Conservation (phyloP, 345 rosid species). For the Citrus glauca region DNA sequence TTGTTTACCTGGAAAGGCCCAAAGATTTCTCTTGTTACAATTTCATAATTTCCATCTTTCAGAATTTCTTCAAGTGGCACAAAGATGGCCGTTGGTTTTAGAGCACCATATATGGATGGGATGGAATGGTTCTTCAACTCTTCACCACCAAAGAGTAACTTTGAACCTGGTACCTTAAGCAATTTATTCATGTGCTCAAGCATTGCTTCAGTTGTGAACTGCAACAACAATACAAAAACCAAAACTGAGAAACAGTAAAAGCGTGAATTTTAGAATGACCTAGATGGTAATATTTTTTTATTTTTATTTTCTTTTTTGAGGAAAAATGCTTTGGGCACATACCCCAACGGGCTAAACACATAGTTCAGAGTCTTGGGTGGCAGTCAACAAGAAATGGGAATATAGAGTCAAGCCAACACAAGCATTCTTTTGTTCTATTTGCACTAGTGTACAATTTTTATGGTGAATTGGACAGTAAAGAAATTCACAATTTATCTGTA, state of each 20-base stretch:
- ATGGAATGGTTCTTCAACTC: slow-evolving; percentile 76
- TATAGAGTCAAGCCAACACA: not conserved
- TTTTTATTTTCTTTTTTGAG: too few species aligned
- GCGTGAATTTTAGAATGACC: not conserved
- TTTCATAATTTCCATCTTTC: slow-evolving; percentile 61
- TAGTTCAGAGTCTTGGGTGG: too few species aligned
- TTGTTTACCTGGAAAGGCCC: slow-evolving; percentile 92
- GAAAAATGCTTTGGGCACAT: not conserved
- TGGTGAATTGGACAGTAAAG: not conserved
- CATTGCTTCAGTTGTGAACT: slow-evolving; percentile 90
- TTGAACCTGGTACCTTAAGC: slow-evolving; percentile 80
- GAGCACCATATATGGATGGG: slow-evolving; percentile 84
- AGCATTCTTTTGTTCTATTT: not conserved
- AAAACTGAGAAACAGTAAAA: not conserved
- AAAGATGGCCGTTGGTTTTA: slow-evolving; percentile 83
- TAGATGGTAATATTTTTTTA: too few species aligned
- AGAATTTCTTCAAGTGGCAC: slow-evolving; percentile 88
- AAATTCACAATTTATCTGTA: not conserved
- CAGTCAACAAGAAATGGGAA: not conserved
- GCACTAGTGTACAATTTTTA: not conserved
- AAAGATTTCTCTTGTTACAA: slow-evolving; percentile 84
- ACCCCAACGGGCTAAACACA: too few species aligned
- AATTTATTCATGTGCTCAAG: slow-evolving; percentile 73
- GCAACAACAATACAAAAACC: slow-evolving; percentile 14
- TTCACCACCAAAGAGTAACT: slow-evolving; percentile 86